Base-by-base conservation (phyloP, 2,329 filamentous ascomycete species). In the Talaromyces rugulosus region DNA sequence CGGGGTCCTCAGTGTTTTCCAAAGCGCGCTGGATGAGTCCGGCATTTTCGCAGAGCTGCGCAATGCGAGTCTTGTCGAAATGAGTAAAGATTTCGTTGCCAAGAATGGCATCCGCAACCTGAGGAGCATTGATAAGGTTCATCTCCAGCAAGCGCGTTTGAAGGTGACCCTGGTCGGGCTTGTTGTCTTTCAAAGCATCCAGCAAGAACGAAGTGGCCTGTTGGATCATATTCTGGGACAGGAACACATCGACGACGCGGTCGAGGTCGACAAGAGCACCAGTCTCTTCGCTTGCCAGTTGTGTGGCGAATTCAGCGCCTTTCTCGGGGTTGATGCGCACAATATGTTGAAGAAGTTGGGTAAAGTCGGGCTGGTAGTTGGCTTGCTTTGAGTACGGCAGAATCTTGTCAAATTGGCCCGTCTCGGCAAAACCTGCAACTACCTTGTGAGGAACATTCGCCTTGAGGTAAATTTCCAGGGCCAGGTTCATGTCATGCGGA, bases 11-110 rank as follows among this genome's bases (percentile, higher is more conserved):
- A 69, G 96, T 96, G 68, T 97, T 91, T 80, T 99, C 96, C 65
- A 99, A 78, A 27, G 95, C 95, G 78, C 90, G 90, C 72, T 93
- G 90, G 66, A 85, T 85, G 60, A 99, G 86, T 58, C 93, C 92
- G 58, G 93, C 93, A 74, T 96, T 90, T 80, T 99, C 95, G 75
- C 95, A 99, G 60, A 99, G 85, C 67, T 89, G 86, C 28, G 94
- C 91, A 76, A 99, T 91, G 66, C 92, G 89, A 53, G 87, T 80
- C 81, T 91, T 96, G 79, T 99, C 95, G 72, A 96, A 99, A 79
- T 99, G 87, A 0, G 92, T 92, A 79, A 99, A 98, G 90, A 99
- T 97, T 71, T 98, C 92, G 71, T 99, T 99, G 67, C 94, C 91
- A 47, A 99, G 86, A 68, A 99, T 99, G 36, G 95, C 95, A 76